A percentile compares a stretch with the other conserved stretches of the same genome.
Evolutionary conservation across 169 alveolate genomes (phyloP).

Genomic region (Cryptosporidium meleagridis): DNA sequence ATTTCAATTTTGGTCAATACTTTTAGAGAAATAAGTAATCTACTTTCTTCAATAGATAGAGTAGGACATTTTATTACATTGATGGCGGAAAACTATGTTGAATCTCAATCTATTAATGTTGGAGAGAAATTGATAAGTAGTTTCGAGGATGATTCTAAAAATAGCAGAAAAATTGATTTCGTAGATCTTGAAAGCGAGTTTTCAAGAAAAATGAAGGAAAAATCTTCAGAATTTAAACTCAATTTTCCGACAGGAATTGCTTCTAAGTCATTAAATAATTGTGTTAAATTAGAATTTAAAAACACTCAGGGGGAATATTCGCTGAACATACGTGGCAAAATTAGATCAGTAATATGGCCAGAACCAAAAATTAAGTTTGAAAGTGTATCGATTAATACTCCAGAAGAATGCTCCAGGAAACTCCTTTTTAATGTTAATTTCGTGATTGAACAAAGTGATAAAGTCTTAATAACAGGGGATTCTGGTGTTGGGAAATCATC

Average conservation of each 20-base stretch:
- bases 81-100: conserved; percentile 28
- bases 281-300: background rate
- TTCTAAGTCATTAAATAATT: background rate
- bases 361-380: conserved; percentile 30
- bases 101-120: conserved; percentile 8
- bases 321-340: conserved; percentile 6
- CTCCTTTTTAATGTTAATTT: conserved; percentile 6
- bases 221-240: conserved; percentile 23
- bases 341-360: conserved; percentile 59
- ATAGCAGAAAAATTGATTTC: background rate
- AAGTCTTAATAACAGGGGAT: conserved; percentile 60
- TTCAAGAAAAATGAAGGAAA: background rate
- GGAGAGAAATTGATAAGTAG: conserved; percentile 17
- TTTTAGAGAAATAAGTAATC: conserved; percentile 63
- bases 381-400: conserved; percentile 20
- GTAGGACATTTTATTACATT: conserved; percentile 66
- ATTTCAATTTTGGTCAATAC: conserved; percentile 65
- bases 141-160: background rate
- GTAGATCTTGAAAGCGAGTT: conserved; percentile 15
- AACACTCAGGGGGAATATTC: background rate
- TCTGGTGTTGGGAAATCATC: conserved; percentile 76
- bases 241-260: background rate
- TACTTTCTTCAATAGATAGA: conserved; percentile 61
- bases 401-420: conserved; percentile 12
- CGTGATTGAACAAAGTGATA: conserved; percentile 23